A percentile compares a stretch with the other conserved stretches of the same genome.
These are phyloP conservation scores for Vigna radiata DNA, from an alignment of 306 rosid species.

Conservation along the genomic window DNA sequence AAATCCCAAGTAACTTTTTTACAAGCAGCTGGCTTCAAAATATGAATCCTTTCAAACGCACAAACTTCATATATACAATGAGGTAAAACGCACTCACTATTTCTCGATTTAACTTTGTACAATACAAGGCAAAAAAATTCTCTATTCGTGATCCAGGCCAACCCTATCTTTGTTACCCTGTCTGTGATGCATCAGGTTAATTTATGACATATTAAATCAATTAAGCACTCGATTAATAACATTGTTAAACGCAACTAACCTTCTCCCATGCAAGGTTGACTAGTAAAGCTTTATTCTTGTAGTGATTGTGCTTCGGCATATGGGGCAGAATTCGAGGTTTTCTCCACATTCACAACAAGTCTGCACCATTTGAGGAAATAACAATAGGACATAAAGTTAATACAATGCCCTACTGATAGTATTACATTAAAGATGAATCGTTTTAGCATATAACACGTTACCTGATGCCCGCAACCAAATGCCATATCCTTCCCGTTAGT, in stretches of 20 bases:
- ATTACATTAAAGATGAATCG: conserved; percentile 28
- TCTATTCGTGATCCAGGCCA: conserved; percentile 1
- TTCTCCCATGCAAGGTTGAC: conserved; percentile 21
- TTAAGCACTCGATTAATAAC: conserved; percentile 6
- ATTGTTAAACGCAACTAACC: conserved; percentile 33
- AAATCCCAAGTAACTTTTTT: background rate
- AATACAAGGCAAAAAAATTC: conserved; percentile 2
- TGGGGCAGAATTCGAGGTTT: conserved; percentile 72
- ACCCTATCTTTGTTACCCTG: conserved; percentile 22
- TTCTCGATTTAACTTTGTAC: background rate
- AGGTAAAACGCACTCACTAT: background rate
- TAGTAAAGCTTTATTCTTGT: conserved; percentile 80
- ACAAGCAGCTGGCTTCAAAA: conserved; percentile 22
- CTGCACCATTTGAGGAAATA: conserved; percentile 50
- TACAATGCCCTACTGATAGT: background rate
- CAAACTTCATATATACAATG: conserved; percentile 43
- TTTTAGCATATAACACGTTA: conserved; percentile 40
- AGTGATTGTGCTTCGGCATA: conserved; percentile 70
- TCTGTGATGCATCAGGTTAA: conserved; percentile 3
- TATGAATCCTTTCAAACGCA: conserved; percentile 13
- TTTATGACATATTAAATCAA: conserved; percentile 7
- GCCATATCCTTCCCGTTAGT: conserved; percentile 78
- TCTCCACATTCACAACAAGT: conserved; percentile 88
- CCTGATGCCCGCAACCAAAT: conserved; percentile 95
- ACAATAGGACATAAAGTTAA: background rate